A percentile compares a stretch with the other conserved stretches of the same genome.
These are phyloP conservation scores for Cicer judaicum DNA, from an alignment of 306 rosid species.

Conservation along the genomic window DNA sequence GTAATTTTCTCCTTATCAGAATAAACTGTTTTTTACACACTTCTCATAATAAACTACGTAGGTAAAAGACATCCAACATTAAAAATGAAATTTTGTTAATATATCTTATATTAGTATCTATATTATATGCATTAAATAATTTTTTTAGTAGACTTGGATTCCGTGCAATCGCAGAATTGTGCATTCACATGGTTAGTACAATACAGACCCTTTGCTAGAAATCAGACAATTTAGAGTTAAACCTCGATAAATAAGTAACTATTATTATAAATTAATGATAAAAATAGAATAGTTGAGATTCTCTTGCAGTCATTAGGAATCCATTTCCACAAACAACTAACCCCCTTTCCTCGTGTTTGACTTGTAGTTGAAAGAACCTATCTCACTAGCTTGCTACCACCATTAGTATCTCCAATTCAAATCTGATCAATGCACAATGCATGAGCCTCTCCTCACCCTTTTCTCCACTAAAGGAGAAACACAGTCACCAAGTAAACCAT, in stretches of 20 bases:
- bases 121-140: background rate
- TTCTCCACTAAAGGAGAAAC: conserved; percentile 36
- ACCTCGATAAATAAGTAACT: too few relatives aligned
- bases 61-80: conserved; percentile 11
- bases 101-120: background rate
- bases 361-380: conserved; percentile 40
- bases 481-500: conserved; percentile 43
- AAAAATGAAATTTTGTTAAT: conserved; percentile 5
- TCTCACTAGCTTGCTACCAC: background rate
- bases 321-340: background rate
- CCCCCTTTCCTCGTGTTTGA: conserved; percentile 46
- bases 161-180: too few relatives aligned
- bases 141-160: background rate
- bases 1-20: conserved; percentile 3
- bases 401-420: background rate
- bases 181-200: too few relatives aligned
- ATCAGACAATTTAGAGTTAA: too few relatives aligned
- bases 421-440: conserved; percentile 31
- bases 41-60: background rate
- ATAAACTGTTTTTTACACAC: background rate
- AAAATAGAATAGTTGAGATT: too few relatives aligned
- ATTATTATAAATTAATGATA: too few relatives aligned
- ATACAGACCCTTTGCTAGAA: too few relatives aligned
- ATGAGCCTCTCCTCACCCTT: conserved; percentile 49
- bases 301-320: too few relatives aligned